Conservation (phyloP, 352 stramenopile genomes). For the Phytophthora nicotianae region DNA sequence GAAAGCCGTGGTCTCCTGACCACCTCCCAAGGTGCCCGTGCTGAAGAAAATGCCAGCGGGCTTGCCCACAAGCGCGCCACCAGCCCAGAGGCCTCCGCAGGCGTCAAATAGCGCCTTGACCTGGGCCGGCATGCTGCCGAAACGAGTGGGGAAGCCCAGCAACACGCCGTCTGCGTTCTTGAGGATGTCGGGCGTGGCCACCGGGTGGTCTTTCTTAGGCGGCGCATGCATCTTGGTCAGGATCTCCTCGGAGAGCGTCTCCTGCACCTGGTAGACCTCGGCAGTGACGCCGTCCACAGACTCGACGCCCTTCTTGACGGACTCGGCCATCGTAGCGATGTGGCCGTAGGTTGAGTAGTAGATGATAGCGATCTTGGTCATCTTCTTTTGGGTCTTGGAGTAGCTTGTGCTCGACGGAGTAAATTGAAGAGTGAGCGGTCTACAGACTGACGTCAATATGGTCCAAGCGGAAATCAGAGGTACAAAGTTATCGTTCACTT, state of each 20-base stretch:
- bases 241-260: slow-evolving; percentile 85
- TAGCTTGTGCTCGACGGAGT: slow-evolving; percentile 24
- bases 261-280: slow-evolving; percentile 75
- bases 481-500: background rate
- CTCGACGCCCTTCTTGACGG: slow-evolving; percentile 80
- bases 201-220: slow-evolving; percentile 72
- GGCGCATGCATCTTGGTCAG: slow-evolving; percentile 84
- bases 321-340: slow-evolving; percentile 76
- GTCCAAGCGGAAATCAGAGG: slow-evolving; percentile 7
- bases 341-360: slow-evolving; percentile 91
- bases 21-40: slow-evolving; percentile 76
- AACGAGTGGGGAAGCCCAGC: slow-evolving; percentile 88
- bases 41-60: slow-evolving; percentile 89
- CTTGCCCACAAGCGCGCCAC: slow-evolving; percentile 87
- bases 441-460: background rate
- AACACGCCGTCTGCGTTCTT: slow-evolving; percentile 83
- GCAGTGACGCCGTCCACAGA: slow-evolving; percentile 59
- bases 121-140: slow-evolving; percentile 82
- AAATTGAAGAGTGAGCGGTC: slow-evolving; percentile 33
- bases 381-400: slow-evolving; percentile 8
- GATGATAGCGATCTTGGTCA: slow-evolving; percentile 83
- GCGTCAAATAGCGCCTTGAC: slow-evolving; percentile 92
- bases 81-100: slow-evolving; percentile 83
- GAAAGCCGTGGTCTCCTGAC: slow-evolving; percentile 90
- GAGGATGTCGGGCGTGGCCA: slow-evolving; percentile 66